These are phyloP conservation scores for Jacaranda mimosifolia DNA, from an alignment of 257 asterid genomes.

Conservation along the genomic window DNA sequence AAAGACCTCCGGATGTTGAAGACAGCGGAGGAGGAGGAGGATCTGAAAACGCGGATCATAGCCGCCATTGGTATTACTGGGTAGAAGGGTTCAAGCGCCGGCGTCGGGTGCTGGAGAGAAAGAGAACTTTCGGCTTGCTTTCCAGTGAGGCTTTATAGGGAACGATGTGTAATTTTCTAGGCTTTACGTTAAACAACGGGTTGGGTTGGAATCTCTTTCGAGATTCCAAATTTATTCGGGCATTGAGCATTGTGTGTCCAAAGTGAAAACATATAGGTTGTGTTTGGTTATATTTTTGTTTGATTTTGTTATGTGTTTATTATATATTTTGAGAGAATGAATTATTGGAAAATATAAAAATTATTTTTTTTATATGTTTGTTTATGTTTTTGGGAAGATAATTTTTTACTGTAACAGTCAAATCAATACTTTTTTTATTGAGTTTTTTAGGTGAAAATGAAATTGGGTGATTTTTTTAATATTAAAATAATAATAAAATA, in stretches of 20 bases:
- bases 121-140: slow-evolving; percentile 18
- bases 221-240: slow-evolving; percentile 44
- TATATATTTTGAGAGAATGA: no score
- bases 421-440: no score
- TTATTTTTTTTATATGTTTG: no score
- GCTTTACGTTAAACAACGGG: slow-evolving; percentile 30
- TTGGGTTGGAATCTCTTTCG: slow-evolving; percentile 33
- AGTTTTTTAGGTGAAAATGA: no score
- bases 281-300: background rate
- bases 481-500: no score
- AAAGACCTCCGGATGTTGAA: slow-evolving; percentile 49
- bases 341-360: no score
- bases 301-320: background rate
- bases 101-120: slow-evolving; percentile 16
- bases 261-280: no score
- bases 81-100: slow-evolving; percentile 22
- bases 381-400: no score
- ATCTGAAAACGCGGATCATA: slow-evolving; percentile 73
- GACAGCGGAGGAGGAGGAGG: slow-evolving; percentile 50
- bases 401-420: no score
- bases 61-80: slow-evolving; percentile 77
- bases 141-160: background rate
- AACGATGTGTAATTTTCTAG: slow-evolving; percentile 23
- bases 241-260: background rate
- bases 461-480: no score